phyloP scores from a whole-genome alignment of 2,329 filamentous ascomycete genomes.

The Fusarium pseudograminearum region DNA sequence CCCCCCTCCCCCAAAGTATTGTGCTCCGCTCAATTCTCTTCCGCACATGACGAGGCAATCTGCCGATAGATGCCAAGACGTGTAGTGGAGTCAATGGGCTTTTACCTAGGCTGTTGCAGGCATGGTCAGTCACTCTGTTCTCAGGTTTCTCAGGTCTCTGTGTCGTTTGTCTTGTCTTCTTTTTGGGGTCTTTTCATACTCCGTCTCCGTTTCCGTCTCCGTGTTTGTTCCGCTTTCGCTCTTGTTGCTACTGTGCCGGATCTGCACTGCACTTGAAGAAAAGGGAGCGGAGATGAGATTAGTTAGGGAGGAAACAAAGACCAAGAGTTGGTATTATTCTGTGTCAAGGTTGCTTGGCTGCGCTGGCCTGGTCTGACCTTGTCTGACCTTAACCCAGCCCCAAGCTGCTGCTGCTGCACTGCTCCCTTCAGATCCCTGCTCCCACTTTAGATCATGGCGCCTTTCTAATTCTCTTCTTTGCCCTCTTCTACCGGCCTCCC shows the following conservation, averaged over 20 bases:
- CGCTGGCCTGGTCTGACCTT: conserved; percentile 14
- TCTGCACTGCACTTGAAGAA: not conserved
- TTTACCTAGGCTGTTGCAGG: conserved; percentile 28
- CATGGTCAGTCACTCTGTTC: conserved; percentile 16
- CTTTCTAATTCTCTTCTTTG: conserved; percentile 12
- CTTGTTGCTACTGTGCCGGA: conserved; percentile 6
- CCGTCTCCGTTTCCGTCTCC: conserved; percentile 32
- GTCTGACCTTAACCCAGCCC: conserved; percentile 12
- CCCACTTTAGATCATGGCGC: conserved; percentile 38
- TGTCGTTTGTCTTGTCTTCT: conserved; percentile 27
- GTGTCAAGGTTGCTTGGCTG: conserved; percentile 7
- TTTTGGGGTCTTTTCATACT: conserved; percentile 27
- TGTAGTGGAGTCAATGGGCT: conserved; percentile 27
- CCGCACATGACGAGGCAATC: conserved; percentile 33
- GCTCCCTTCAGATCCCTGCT: conserved; percentile 26
- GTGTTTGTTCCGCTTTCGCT: conserved; percentile 17
- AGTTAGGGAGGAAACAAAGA: not conserved
- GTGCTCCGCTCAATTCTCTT: conserved; percentile 23
- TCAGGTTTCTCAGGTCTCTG: not conserved
- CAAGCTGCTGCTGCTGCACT: not conserved
- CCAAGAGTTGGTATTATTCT: not conserved
- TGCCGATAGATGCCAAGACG: conserved; percentile 32
- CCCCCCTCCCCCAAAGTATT: not conserved
- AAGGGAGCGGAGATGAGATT: not conserved
- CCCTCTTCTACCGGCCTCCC: conserved; percentile 35